phyloP scores from a whole-genome alignment of 768 basidiomycete genomes.

The Gelatoporia subvermispora region DNA sequence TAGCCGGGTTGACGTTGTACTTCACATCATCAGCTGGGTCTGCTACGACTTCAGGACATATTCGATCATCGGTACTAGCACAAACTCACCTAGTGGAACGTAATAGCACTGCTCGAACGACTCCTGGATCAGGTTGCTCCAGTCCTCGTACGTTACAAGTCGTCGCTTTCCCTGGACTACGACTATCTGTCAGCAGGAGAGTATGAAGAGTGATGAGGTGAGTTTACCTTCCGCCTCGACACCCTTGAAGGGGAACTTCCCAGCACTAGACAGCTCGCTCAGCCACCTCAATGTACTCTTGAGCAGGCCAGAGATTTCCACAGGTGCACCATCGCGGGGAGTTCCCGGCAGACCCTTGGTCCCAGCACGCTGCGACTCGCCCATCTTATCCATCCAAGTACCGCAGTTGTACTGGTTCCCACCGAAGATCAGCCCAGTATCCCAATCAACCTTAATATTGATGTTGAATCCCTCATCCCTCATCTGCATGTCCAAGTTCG shows the following conservation, averaged over 20 bases:
- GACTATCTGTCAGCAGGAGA: neutral
- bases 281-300: constrained; percentile 95
- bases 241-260: constrained; percentile 86
- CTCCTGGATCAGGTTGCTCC: constrained; percentile 76
- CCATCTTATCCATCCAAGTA: constrained; percentile 99
- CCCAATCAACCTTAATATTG: constrained; percentile 93
- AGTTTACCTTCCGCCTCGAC: constrained; percentile 73
- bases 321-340: constrained; percentile 90
- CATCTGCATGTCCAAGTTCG: constrained; percentile 98
- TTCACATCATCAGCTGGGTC: constrained; percentile 68
- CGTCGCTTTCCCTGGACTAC: constrained; percentile 66
- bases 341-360: constrained; percentile 96
- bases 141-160: constrained; percentile 84
- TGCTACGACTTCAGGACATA: constrained; percentile 21
- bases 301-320: constrained; percentile 91
- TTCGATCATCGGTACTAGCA: neutral
- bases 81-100: constrained; percentile 65
- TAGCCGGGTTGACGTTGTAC: constrained; percentile 61
- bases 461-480: constrained; percentile 88
- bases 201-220: neutral
- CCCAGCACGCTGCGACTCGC: constrained; percentile 85
- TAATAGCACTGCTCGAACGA: constrained; percentile 92
- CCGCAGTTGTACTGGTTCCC: constrained; percentile 86
- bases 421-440: constrained; percentile 83
- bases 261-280: constrained; percentile 53